Percentiles rank a stretch among this genome's conserved stretches.
Conservation (phyloP, 164 flowering plant genomes). For the Tetracentron sinense region DNA sequence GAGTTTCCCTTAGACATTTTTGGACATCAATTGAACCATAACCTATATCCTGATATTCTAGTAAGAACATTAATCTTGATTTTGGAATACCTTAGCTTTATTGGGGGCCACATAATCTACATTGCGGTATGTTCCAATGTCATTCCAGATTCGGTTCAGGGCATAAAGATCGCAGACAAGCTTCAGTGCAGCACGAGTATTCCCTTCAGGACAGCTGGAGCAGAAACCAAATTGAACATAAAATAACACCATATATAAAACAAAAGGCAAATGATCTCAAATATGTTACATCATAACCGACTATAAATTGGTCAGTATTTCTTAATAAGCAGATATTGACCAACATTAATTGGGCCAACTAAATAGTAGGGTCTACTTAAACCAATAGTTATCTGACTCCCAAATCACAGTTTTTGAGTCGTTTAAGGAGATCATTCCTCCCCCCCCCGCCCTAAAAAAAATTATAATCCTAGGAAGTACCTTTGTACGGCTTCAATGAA, state of each 20-base stretch:
- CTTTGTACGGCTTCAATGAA: constrained; percentile 82
- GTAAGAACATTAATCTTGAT: not conserved
- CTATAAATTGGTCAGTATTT: too few species aligned
- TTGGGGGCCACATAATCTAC: constrained; percentile 98
- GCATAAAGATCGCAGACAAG: constrained; percentile 94
- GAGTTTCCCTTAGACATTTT: not conserved
- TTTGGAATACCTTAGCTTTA: constrained; percentile 81
- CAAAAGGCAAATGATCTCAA: too few species aligned
- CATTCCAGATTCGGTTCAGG: constrained; percentile 89
- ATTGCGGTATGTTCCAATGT: constrained; percentile 92
- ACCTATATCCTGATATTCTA: not conserved
- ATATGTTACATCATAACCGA: not conserved
- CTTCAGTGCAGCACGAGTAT: constrained; percentile 64
- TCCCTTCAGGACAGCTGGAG: constrained; percentile 73
- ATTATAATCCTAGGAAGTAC: too few species aligned
- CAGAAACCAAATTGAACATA: constrained; percentile 14
- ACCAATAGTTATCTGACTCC: too few species aligned
- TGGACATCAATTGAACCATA: not conserved
- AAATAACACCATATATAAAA: too few species aligned
- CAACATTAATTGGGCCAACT: too few species aligned
- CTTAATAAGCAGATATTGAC: too few species aligned
- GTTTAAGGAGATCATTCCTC: too few species aligned
- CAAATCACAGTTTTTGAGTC: too few species aligned
- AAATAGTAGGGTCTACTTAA: too few species aligned
- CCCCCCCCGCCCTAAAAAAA: too few species aligned